Conservation (phyloP, 192 early-diverging fungal species). For the Diversispora eburnea region DNA sequence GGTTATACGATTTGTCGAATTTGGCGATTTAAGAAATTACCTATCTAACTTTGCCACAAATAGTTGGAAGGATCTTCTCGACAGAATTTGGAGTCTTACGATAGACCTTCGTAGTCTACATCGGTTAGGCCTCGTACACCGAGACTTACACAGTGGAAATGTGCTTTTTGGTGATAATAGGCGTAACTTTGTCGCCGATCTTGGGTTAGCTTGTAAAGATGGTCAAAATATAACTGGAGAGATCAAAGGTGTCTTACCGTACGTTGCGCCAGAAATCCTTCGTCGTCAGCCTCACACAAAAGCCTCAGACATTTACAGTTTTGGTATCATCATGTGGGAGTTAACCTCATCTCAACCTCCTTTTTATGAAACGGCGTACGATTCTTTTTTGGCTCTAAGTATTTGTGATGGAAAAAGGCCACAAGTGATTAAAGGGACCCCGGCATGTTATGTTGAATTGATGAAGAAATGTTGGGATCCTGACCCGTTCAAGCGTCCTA, state of each 20-base stretch:
- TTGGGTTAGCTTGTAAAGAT: slow-evolving; percentile 10
- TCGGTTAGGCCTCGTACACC: slow-evolving; percentile 1
- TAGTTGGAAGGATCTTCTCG: slow-evolving; percentile 22
- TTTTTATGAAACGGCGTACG: not conserved
- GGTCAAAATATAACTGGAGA: not conserved
- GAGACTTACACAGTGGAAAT: slow-evolving; percentile 18
- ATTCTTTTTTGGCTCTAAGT: not conserved
- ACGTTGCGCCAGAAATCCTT: slow-evolving; percentile 12
- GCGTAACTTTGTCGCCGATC: slow-evolving; percentile 4
- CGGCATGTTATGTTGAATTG: slow-evolving; percentile 12
- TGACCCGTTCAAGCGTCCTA: not conserved
- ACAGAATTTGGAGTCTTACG: slow-evolving; percentile 3
- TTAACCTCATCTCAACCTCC: not conserved
- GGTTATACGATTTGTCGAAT: slow-evolving; percentile 40
- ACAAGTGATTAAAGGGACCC: slow-evolving; percentile 1
- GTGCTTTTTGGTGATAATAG: slow-evolving; percentile 13
- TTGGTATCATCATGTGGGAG: slow-evolving; percentile 15
- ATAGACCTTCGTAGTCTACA: slow-evolving; percentile 6
- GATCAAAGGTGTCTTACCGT: slow-evolving; percentile 7
- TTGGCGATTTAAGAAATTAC: slow-evolving; percentile 37
- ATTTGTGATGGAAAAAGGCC: slow-evolving; percentile 13
- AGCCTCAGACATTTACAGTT: slow-evolving; percentile 12
- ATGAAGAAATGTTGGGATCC: slow-evolving; percentile 14
- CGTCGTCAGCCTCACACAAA: not conserved
- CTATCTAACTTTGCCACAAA: slow-evolving; percentile 31